These are phyloP conservation scores for Pythium apleroticum DNA, from an alignment of 352 stramenopile species.

Conservation along the genomic window DNA sequence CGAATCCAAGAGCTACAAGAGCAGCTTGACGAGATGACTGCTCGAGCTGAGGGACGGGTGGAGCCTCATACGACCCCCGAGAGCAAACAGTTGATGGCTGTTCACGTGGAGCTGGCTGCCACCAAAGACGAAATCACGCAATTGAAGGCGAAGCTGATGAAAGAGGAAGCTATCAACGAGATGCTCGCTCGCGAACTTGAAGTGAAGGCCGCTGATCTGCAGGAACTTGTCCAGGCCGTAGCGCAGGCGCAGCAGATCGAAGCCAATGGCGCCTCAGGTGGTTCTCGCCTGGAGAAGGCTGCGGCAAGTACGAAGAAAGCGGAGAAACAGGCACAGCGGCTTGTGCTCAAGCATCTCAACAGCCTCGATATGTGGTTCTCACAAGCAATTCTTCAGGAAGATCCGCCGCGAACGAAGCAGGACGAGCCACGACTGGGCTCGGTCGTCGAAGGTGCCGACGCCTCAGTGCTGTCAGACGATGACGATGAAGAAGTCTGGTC, in stretches of 20 bases:
- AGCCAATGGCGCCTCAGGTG: background rate
- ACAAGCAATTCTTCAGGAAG: slow-evolving; percentile 35
- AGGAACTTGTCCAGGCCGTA: slow-evolving; percentile 9
- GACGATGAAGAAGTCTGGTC: slow-evolving; percentile 25
- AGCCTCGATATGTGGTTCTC: slow-evolving; percentile 59
- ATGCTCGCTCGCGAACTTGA: slow-evolving; percentile 8
- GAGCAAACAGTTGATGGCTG: background rate
- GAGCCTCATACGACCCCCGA: background rate
- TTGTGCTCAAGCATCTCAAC: slow-evolving; percentile 44
- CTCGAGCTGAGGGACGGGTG: slow-evolving; percentile 5
- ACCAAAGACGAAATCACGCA: background rate
- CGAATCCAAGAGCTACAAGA: slow-evolving; percentile 28
- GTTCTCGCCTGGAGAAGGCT: background rate
- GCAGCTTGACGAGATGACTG: slow-evolving; percentile 24
- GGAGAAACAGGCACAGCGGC: slow-evolving; percentile 11
- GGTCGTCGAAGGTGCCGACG: slow-evolving; percentile 18
- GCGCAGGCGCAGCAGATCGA: background rate
- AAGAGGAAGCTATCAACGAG: slow-evolving; percentile 2
- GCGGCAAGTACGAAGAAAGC: slow-evolving; percentile 7
- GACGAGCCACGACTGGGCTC: slow-evolving; percentile 19
- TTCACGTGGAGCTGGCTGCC: slow-evolving; percentile 5
- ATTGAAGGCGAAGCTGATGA: background rate
- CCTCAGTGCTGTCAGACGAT: background rate
- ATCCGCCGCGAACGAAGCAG: slow-evolving; percentile 15
- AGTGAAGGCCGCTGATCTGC: slow-evolving; percentile 9